Percentiles rank a stretch among this genome's conserved stretches.
Evolutionary conservation across 106 monocot genomes (phyloP).

Genomic region (Acanthochlamys bracteata): DNA sequence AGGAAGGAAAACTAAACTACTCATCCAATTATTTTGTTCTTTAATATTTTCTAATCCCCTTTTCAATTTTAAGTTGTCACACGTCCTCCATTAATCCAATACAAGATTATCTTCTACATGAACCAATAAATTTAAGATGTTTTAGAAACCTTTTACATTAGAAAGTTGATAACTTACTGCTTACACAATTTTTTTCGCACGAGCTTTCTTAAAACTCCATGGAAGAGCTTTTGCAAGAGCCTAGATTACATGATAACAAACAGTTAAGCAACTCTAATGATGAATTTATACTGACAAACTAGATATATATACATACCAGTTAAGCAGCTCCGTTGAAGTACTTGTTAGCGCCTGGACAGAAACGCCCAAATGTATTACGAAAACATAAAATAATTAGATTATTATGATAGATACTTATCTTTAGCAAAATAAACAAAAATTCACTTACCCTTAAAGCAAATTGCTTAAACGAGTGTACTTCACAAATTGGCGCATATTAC

Average conservation of each 20-base stretch:
- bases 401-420: neutral
- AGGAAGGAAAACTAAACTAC: no score
- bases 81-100: neutral
- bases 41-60: no score
- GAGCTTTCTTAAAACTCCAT: conserved; percentile 69
- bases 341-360: neutral
- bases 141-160: neutral
- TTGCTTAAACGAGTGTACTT: conserved; percentile 84
- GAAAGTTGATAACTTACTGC: conserved; percentile 32
- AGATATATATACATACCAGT: neutral
- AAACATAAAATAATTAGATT: neutral
- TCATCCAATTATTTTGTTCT: no score
- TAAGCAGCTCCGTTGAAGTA: no score
- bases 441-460: conserved; percentile 79
- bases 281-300: neutral
- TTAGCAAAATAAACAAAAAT: neutral
- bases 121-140: neutral
- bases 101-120: neutral
- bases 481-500: conserved; percentile 84
- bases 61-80: no score
- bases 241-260: conserved; percentile 14
- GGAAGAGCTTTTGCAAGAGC: conserved; percentile 85
- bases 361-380: neutral
- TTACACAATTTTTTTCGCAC: conserved; percentile 73
- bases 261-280: neutral